Base-by-base conservation (phyloP, 2,329 filamentous ascomycete genomes). In the Elsinoe ampelina region DNA sequence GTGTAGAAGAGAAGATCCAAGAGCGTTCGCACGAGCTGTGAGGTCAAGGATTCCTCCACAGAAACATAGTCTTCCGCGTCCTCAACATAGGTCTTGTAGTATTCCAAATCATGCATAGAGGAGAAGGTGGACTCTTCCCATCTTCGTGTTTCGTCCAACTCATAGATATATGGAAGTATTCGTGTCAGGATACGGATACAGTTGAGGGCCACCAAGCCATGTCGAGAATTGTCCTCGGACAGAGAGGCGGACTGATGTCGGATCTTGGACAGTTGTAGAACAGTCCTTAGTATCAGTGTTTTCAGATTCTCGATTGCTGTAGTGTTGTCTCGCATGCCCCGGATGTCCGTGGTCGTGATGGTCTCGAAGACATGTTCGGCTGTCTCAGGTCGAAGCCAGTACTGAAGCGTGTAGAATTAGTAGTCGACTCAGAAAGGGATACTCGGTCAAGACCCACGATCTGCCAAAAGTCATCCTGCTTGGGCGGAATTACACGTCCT, bases 301-400 rank as follows among this genome's bases (percentile, higher is more conserved):
- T 96, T 90, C 61, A 96, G 79, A 68, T 96, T 96, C 69, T 87
- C 85, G 60, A 95, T 76, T 48, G 90, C 86, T 5, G 47, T 38
- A 20, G 10, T 62, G 64, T 83, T 80, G 71, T 96, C 92, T 68
- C 91, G 83, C 45, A 89, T 91, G 63, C 91, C 84, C 60, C 91
- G 87, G 61, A 96, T 92, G 69, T 95, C 88, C 58, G 85, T 51
- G 30, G 61, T 60, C 30, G 60, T 64, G 34, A 62, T 60, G 11
- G 67, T 69, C 68, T 89, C 95, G 76, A 97, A 97, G 67, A 98
- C 85, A 76, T 98, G 93, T 69, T 97, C 93, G 54, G 89, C 84
- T 12, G 90, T 91, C 72, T 97, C 93, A 61, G 93, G 93, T 42
- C 98, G 84, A 72, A 95, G 89, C 91, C 92, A 97, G 75, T 97